Percentiles rank a stretch among this genome's conserved stretches.
These are phyloP conservation scores for Claviceps maximensis DNA, from an alignment of 2,329 filamentous ascomycete species.

Conservation along the genomic window DNA sequence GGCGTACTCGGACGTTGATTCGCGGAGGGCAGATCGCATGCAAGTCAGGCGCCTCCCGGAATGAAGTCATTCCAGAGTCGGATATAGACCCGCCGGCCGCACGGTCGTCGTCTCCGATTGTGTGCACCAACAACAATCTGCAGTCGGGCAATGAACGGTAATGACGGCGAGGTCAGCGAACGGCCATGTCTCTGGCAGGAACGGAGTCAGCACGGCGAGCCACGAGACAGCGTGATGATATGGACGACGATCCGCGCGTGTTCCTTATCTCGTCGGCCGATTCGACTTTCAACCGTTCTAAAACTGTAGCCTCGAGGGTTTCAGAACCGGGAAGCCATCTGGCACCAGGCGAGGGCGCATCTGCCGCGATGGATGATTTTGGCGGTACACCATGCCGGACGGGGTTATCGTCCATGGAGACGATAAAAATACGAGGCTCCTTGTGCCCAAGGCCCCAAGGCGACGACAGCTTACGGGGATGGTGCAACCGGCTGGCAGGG, in stretches of 20 bases:
- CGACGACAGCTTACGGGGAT: not conserved
- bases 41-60: not conserved
- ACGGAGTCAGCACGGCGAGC: not conserved
- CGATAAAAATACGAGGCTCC: not conserved
- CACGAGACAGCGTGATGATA: not conserved
- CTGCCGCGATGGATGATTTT: not conserved
- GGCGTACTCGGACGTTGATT: not conserved
- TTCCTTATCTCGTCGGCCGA: not conserved
- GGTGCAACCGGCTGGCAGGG: not conserved
- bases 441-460: too few relatives aligned
- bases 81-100: too few relatives aligned
- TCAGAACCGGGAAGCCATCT: not conserved
- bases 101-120: not conserved
- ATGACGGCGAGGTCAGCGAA: not conserved
- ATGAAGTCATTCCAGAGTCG: not conserved
- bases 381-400: not conserved
- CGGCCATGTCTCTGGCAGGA: not conserved
- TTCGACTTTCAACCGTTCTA: not conserved
- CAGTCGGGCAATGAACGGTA: not conserved
- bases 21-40: not conserved
- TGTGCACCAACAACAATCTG: not conserved
- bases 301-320: not conserved
- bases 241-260: not conserved
- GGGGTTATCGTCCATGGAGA: not conserved
- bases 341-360: not conserved